Conservation (phyloP, 345 rosid genomes). For the Melaleuca quinquenervia region DNA sequence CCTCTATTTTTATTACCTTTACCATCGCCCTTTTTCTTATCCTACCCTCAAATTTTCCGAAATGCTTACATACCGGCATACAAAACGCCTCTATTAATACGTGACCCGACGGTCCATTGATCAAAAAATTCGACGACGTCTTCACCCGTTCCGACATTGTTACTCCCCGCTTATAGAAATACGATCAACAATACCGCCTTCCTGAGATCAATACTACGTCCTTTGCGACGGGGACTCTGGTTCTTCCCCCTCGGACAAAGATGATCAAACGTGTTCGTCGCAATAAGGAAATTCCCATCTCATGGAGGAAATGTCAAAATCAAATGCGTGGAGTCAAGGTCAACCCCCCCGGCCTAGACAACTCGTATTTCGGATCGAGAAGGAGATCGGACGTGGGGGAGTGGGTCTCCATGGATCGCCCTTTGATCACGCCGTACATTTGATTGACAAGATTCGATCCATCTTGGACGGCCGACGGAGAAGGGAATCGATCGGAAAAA, state of each 20-base stretch:
- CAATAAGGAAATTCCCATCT: neutral
- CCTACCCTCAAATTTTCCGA: neutral
- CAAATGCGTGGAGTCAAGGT: neutral
- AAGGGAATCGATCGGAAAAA: neutral
- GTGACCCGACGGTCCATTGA: accelerated
- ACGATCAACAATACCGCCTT: neutral
- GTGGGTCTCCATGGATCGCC: neutral
- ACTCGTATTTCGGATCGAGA: neutral
- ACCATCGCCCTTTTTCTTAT: neutral
- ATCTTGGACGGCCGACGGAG: neutral
- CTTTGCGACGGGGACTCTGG: neutral
- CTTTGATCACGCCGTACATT: neutral
- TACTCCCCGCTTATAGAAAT: too few species aligned
- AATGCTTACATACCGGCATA: accelerated
- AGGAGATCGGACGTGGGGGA: neutral
- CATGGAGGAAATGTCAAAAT: neutral
- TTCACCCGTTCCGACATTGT: neutral
- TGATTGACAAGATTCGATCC: neutral
- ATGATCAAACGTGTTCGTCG: neutral
- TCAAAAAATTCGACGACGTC: accelerated
- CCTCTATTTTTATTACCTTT: neutral
- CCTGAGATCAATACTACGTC: neutral
- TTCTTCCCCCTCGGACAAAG: neutral
- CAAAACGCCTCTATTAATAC: neutral
- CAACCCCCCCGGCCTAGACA: neutral